Conservation (phyloP, 352 stramenopile species). For the Sclerospora graminicola region DNA sequence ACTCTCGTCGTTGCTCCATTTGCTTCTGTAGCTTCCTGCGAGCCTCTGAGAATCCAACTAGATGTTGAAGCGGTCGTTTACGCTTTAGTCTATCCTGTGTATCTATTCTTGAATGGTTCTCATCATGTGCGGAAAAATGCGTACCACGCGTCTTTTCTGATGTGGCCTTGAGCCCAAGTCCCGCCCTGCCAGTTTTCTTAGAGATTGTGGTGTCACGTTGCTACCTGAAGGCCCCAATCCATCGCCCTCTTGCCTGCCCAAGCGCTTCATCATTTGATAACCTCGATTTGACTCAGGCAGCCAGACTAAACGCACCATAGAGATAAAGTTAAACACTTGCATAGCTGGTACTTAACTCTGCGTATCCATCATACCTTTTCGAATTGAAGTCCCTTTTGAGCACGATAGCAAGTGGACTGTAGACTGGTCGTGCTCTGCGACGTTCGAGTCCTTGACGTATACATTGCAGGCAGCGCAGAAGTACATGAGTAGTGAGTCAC, state of each 20-base stretch:
- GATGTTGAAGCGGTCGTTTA: conserved; percentile 32
- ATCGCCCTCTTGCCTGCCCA: conserved; percentile 41
- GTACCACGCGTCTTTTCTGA: conserved; percentile 25
- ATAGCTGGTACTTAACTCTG: no score
- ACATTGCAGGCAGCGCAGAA: background rate
- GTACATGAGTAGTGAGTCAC: no score
- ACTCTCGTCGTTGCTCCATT: conserved; percentile 29
- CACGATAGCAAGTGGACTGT: no score
- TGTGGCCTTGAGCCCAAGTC: conserved; percentile 13
- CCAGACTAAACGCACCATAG: conserved; percentile 35
- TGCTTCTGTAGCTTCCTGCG: conserved; percentile 33
- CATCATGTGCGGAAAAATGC: conserved; percentile 30
- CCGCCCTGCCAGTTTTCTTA: conserved; percentile 43
- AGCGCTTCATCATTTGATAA: conserved; percentile 43
- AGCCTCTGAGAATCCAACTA: conserved; percentile 10
- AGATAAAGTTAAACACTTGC: background rate
- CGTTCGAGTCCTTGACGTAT: no score
- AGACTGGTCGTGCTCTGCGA: conserved; percentile 42
- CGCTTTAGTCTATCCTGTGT: conserved; percentile 27
- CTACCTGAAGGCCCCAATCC: conserved; percentile 31
- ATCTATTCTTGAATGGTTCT: conserved; percentile 21
- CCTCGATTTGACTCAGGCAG: conserved; percentile 56
- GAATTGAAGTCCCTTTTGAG: no score
- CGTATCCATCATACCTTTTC: no score
- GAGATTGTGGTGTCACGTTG: no score